Conservation (phyloP, 2,329 filamentous ascomycete genomes). For the Didymellaceae sp. region DNA sequence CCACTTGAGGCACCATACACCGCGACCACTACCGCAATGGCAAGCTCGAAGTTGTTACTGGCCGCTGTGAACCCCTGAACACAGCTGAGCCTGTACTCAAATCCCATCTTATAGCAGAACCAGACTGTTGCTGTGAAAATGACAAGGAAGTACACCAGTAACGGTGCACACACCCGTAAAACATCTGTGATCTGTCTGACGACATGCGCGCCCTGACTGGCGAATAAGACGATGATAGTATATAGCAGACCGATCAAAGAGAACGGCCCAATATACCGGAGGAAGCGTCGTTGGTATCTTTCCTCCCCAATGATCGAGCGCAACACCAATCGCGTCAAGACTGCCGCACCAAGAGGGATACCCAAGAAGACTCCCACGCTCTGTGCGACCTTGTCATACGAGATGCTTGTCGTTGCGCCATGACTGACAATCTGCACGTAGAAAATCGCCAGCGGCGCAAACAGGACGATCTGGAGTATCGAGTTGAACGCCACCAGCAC, state of each 20-base stretch:
- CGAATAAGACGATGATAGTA: constrained; percentile 86
- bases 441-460: constrained; percentile 56
- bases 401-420: constrained; percentile 52
- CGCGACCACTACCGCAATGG: constrained; percentile 85
- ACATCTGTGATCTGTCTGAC: constrained; percentile 86
- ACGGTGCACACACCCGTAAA: constrained; percentile 77
- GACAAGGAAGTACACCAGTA: constrained; percentile 79
- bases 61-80: constrained; percentile 90
- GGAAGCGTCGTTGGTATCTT: constrained; percentile 73
- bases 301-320: constrained; percentile 60
- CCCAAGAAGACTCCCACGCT: constrained; percentile 84
- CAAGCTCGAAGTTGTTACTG: constrained; percentile 92
- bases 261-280: constrained; percentile 73
- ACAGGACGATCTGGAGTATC: constrained; percentile 57
- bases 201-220: constrained; percentile 79
- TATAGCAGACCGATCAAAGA: constrained; percentile 84
- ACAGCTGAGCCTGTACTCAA: constrained; percentile 71
- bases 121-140: constrained; percentile 75
- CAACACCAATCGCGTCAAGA: constrained; percentile 74
- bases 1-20: constrained; percentile 79
- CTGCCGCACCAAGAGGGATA: constrained; percentile 79
- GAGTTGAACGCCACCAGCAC: constrained; percentile 58
- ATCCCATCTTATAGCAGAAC: constrained; percentile 69
- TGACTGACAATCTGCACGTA: constrained; percentile 71
- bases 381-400: constrained; percentile 74